Evolutionary conservation across 2,329 filamentous ascomycete genomes (phyloP).

Genomic region (Thielaviopsis punctulata): DNA sequence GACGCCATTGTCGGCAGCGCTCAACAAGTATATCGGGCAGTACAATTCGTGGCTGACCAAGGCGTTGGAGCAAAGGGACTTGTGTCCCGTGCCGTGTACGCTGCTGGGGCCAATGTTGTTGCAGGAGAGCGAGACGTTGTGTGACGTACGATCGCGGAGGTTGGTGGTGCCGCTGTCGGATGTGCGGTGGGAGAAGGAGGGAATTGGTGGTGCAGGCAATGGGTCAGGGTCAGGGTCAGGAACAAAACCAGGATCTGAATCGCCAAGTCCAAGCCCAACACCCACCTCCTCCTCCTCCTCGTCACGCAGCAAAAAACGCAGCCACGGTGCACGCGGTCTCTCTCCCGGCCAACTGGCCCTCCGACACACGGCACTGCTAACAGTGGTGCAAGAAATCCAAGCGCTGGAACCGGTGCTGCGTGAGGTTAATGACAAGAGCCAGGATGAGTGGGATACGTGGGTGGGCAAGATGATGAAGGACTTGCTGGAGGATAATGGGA

Average conservation of each 20-base stretch:
- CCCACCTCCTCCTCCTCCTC: constrained; percentile 8
- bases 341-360: constrained; percentile 55
- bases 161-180: constrained; percentile 78
- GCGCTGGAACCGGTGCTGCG: constrained; percentile 68
- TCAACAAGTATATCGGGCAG: constrained; percentile 67
- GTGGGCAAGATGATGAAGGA: constrained; percentile 73
- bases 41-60: constrained; percentile 71
- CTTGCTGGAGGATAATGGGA: constrained; percentile 60
- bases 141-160: constrained; percentile 53
- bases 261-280: constrained; percentile 24
- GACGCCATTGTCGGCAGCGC: constrained; percentile 62
- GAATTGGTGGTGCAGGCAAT: constrained; percentile 34
- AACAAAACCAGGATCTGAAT: constrained; percentile 42
- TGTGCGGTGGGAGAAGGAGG: constrained; percentile 72
- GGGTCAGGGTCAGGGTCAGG: constrained; percentile 18
- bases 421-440: constrained; percentile 69
- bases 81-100: constrained; percentile 63
- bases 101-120: constrained; percentile 58
- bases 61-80: constrained; percentile 52
- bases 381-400: constrained; percentile 69
- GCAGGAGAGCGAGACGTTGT: constrained; percentile 60
- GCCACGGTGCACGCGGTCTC: constrained; percentile 21
- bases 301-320: not conserved
- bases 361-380: constrained; percentile 62
- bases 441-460: constrained; percentile 88